These are phyloP conservation scores for Agaricus subrufescens DNA, from an alignment of 768 basidiomycete species.

Conservation along the genomic window DNA sequence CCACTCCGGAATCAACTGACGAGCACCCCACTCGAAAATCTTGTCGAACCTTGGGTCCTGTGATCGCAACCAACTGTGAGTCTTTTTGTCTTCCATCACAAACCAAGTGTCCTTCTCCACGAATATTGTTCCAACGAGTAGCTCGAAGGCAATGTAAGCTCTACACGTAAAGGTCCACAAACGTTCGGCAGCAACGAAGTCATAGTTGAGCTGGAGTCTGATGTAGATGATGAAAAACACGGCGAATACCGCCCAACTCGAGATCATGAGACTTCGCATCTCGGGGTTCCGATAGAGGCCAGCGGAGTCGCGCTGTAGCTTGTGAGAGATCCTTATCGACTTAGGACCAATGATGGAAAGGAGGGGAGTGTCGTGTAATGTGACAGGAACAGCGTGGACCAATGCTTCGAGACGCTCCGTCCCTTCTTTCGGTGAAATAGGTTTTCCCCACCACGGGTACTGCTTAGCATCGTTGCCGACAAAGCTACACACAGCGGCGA, in stretches of 20 bases:
- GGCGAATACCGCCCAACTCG: too few species aligned
- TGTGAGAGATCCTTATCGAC: constrained; percentile 8
- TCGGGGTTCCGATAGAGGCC: not conserved
- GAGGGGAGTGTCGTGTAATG: not conserved
- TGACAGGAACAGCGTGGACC: constrained; percentile 5
- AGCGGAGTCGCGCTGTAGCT: not conserved
- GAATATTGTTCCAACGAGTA: constrained; percentile 7
- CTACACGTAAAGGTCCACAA: not conserved
- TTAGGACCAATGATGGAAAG: constrained; percentile 11
- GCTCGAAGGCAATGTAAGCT: not conserved
- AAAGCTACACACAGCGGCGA: constrained; percentile 19
- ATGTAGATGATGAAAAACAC: too few species aligned
- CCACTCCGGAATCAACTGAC: constrained; percentile 10
- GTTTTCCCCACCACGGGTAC: constrained; percentile 11
- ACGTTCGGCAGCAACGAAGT: not conserved
- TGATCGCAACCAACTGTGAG: not conserved
- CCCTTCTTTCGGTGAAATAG: constrained; percentile 7
- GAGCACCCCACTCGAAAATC: constrained; percentile 9
- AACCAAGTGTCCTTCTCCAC: constrained; percentile 9
- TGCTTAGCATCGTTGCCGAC: not conserved
- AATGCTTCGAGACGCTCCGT: constrained; percentile 7
- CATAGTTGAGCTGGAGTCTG: not conserved
- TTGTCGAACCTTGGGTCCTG: constrained; percentile 9
- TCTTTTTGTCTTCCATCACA: constrained; percentile 11
- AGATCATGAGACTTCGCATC: not conserved